Evolutionary conservation across 2,329 filamentous ascomycete genomes (phyloP).

Genomic region (Fusarium aywerte): DNA sequence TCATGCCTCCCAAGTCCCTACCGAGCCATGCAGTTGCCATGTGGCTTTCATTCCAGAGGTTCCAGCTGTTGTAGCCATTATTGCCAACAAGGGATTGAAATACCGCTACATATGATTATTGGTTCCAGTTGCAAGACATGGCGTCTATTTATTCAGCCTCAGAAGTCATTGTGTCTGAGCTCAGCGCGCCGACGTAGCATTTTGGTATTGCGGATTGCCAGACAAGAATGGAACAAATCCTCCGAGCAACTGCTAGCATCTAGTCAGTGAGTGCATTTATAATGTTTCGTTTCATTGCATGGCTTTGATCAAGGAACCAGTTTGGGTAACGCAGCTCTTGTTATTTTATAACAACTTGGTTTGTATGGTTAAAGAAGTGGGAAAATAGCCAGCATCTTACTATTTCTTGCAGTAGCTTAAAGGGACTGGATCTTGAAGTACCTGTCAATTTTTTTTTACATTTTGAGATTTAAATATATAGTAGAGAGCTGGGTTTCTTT

Average conservation of each 20-base stretch:
- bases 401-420: not conserved
- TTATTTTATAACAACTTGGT: not conserved
- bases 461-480: too few relatives aligned
- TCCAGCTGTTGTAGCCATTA: not conserved
- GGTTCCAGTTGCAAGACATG: slow-evolving; percentile 6
- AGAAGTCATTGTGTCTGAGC: slow-evolving; percentile 2
- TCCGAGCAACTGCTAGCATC: not conserved
- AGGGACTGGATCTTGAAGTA: too few relatives aligned
- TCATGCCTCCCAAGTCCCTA: not conserved
- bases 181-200: not conserved
- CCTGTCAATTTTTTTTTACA: too few relatives aligned
- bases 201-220: not conserved
- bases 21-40: slow-evolving; percentile 12
- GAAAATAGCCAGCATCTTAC: not conserved
- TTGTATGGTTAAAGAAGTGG: not conserved
- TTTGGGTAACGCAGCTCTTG: not conserved
- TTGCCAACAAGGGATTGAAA: not conserved
- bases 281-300: not conserved
- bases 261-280: not conserved
- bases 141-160: not conserved
- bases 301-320: not conserved
- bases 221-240: slow-evolving; percentile 1
- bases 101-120: not conserved
- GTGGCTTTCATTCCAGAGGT: slow-evolving; percentile 1
- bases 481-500: too few relatives aligned